Evolutionary conservation across 352 stramenopile species (phyloP).

Genomic region (Elongisporangium undulatum): DNA sequence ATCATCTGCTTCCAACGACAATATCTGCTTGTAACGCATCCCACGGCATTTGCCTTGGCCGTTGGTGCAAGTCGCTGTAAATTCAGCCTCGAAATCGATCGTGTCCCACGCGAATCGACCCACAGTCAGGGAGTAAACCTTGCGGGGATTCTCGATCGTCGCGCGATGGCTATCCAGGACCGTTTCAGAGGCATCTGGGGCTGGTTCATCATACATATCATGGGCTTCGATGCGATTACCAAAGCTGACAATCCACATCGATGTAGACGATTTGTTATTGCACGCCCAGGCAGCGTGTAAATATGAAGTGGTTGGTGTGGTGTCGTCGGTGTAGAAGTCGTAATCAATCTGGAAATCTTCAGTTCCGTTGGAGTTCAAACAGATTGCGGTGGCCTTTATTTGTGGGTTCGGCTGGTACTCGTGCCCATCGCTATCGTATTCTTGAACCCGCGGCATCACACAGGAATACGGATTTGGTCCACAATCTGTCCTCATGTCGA

Average conservation of each 20-base stretch:
- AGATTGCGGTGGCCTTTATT: constrained; percentile 35
- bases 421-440: constrained; percentile 7
- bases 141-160: constrained; percentile 20
- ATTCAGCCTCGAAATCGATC: constrained; percentile 28
- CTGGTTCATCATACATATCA: constrained; percentile 12
- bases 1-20: constrained; percentile 5
- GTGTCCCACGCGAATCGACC: constrained; percentile 31
- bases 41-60: constrained; percentile 17
- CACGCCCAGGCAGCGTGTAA: constrained; percentile 10
- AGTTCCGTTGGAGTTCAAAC: constrained; percentile 18
- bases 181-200: constrained; percentile 1
- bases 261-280: constrained; percentile 19
- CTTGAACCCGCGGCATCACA: constrained; percentile 6
- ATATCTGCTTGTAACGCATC: constrained; percentile 15
- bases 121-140: constrained; percentile 41
- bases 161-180: constrained; percentile 13
- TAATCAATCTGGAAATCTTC: constrained; percentile 26
- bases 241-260: constrained; percentile 47
- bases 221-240: constrained; percentile 32
- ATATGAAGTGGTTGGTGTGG: background rate
- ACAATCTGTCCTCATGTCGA: constrained; percentile 11
- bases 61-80: constrained; percentile 26
- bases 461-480: constrained; percentile 22
- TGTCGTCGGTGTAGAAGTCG: constrained; percentile 5
- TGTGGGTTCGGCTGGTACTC: constrained; percentile 23